A percentile compares a stretch with the other conserved stretches of the same genome.
phyloP scores from a whole-genome alignment of 306 rosid species.

The Rosa multiflora region DNA sequence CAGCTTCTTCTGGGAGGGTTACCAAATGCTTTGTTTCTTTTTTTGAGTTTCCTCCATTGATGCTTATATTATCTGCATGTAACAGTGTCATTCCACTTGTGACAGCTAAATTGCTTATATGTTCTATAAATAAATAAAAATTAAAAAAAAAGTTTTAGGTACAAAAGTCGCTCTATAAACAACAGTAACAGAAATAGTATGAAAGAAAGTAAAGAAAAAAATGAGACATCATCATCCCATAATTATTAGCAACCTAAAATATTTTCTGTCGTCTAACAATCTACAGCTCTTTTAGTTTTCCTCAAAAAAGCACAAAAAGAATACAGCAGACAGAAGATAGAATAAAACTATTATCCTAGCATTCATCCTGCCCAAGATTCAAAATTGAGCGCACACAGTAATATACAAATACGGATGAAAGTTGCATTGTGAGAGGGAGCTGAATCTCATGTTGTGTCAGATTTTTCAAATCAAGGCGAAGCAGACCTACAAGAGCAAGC shows the following conservation, averaged over 20 bases:
- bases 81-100: too few species aligned
- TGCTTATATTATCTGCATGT: too few species aligned
- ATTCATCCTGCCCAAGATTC: constrained; percentile 35
- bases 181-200: neutral
- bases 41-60: too few species aligned
- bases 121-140: neutral
- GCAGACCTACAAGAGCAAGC: constrained; percentile 35
- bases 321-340: neutral
- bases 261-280: constrained; percentile 15
- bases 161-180: too few species aligned
- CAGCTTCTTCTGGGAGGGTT: too few species aligned
- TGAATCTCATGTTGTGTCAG: constrained; percentile 24
- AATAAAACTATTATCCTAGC: constrained; percentile 26
- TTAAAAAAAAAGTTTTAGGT: neutral
- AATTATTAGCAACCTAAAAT: constrained; percentile 39
- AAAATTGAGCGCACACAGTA: constrained; percentile 35
- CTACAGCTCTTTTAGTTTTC: constrained; percentile 32
- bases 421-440: constrained; percentile 21
- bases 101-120: too few species aligned
- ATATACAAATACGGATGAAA: constrained; percentile 54
- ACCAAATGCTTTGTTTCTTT: too few species aligned
- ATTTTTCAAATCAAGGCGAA: constrained; percentile 16
- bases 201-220: neutral
- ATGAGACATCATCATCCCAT: neutral
- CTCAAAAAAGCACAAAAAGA: constrained; percentile 10